Conservation (phyloP, 2,329 filamentous ascomycete genomes). For the Cercospora sp. region DNA sequence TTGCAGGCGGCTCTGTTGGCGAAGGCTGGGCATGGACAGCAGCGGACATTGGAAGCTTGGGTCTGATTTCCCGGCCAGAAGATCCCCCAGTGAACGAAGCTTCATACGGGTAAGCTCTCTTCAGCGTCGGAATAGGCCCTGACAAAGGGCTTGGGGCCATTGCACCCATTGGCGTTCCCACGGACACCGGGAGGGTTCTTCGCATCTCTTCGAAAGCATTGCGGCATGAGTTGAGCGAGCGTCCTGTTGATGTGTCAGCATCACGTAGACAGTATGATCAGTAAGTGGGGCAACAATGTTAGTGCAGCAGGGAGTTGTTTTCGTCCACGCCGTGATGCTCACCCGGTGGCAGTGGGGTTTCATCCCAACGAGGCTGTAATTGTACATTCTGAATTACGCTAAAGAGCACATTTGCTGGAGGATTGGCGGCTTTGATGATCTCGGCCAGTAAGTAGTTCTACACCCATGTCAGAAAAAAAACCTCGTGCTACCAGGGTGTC, state of each 20-base stretch:
- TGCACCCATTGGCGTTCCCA: slow-evolving; percentile 26
- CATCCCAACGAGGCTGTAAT: slow-evolving; percentile 51
- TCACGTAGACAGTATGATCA: neutral
- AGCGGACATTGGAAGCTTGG: slow-evolving; percentile 42
- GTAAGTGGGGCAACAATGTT: neutral
- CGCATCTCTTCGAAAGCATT: slow-evolving; percentile 35
- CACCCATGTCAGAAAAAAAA: slow-evolving; percentile 22
- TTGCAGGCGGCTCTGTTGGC: slow-evolving; percentile 36
- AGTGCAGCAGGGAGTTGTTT: neutral
- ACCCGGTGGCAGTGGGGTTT: slow-evolving; percentile 54
- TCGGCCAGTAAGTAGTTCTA: slow-evolving; percentile 52
- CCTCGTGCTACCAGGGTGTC: slow-evolving; percentile 19
- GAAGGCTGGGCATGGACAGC: slow-evolving; percentile 26
- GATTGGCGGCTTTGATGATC: slow-evolving; percentile 51
- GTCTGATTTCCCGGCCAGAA: slow-evolving; percentile 47
- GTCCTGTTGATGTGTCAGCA: slow-evolving; percentile 32
- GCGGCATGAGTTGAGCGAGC: slow-evolving; percentile 39
- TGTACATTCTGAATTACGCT: slow-evolving; percentile 47
- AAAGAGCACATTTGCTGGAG: slow-evolving; percentile 48
- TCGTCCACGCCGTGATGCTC: slow-evolving; percentile 29
- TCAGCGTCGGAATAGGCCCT: slow-evolving; percentile 29
- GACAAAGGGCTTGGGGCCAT: slow-evolving; percentile 35
- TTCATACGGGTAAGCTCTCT: slow-evolving; percentile 37
- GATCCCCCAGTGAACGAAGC: slow-evolving; percentile 30
- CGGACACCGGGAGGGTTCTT: slow-evolving; percentile 28